Evolutionary conservation across 345 rosid genomes (phyloP), one percentile per base, ranked within the genome.

Genomic region (Acer negundo): DNA sequence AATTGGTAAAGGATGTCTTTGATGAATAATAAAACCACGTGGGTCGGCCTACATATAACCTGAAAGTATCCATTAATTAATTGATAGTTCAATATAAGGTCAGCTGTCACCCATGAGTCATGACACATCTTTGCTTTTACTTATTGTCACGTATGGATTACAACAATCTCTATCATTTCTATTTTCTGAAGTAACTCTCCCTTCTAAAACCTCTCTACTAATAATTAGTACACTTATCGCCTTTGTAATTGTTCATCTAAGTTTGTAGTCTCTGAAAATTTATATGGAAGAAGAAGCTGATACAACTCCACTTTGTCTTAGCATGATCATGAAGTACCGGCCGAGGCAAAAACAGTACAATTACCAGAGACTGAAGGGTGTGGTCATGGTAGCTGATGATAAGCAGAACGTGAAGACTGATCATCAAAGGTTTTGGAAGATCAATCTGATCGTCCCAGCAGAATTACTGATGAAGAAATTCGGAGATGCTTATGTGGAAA

Each of bases 401-500:
- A 73, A 61, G 56, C 68, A 24, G 22, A 62, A 24, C 28, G 44
- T 61, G 68, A 44, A 44, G 76, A 61, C 46, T 64, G 38, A 35
- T 35, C 77, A 11, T 49, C 24, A 11, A 3, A 64, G 47, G 11
- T 64, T 47, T 19, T 20, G 69, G 74, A 69, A 58, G 68, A 68
- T 56, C 17, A 6, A 31, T 24, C 16, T 42, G 55, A 65, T 67
- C 38, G 38, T 35, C 2, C 53, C 78, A 13, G 23, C n/a, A 20
- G n/a, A 67, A 20, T 35, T 35, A 35, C 44, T 40, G 23, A 0
- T 69, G 35, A 68, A 17, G 35, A 69, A 65, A 69, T 40, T 58
- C n/a, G 17, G 74, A 69, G 74, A 76, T 67, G 67, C 67, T 56
- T 76, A 76, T 2, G 79, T 68, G 17, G 74, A 58, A 10, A 68